A percentile compares a stretch with the other conserved stretches of the same genome.
Conservation (phyloP, 108 stramenopile genomes). For the Thalassiosira profunda region DNA sequence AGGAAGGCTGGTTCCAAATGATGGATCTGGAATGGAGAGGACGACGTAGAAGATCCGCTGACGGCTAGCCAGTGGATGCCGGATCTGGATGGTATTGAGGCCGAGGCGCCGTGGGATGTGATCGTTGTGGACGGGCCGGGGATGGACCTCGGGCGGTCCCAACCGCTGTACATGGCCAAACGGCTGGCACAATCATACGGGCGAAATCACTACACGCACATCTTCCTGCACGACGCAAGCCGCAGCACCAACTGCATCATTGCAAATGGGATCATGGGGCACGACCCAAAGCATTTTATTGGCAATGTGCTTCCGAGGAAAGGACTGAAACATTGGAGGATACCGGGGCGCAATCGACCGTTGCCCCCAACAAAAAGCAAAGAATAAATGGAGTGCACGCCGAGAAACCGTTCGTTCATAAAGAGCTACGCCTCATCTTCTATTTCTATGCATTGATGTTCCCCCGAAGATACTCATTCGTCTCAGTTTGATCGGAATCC, state of each 20-base stretch:
- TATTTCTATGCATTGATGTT: too few species aligned
- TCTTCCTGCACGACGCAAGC: constrained; percentile 13
- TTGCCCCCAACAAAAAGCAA: constrained; percentile 14
- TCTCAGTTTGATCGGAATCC: too few species aligned
- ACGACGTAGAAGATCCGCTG: constrained; percentile 9
- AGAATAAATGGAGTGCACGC: too few species aligned
- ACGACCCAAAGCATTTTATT: constrained; percentile 7
- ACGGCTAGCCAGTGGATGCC: constrained; percentile 9
- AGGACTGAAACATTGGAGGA: constrained; percentile 17
- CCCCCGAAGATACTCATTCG: too few species aligned
- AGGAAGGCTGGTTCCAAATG: neutral
- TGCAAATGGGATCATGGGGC: constrained; percentile 20
- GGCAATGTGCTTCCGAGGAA: constrained; percentile 20
- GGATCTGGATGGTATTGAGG: constrained; percentile 3
- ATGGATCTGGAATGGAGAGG: constrained; percentile 11
- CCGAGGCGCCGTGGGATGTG: constrained; percentile 15
- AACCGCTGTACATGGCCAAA: constrained; percentile 19
- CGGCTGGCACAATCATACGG: constrained; percentile 14
- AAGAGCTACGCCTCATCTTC: too few species aligned
- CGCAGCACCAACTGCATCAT: neutral
- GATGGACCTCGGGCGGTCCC: constrained; percentile 7
- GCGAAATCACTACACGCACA: constrained; percentile 18
- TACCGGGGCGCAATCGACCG: neutral
- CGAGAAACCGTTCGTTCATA: too few species aligned
- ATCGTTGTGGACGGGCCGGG: constrained; percentile 16